Conservation (phyloP, 2,329 filamentous ascomycete species). For the Pseudocercospora eumusae region DNA sequence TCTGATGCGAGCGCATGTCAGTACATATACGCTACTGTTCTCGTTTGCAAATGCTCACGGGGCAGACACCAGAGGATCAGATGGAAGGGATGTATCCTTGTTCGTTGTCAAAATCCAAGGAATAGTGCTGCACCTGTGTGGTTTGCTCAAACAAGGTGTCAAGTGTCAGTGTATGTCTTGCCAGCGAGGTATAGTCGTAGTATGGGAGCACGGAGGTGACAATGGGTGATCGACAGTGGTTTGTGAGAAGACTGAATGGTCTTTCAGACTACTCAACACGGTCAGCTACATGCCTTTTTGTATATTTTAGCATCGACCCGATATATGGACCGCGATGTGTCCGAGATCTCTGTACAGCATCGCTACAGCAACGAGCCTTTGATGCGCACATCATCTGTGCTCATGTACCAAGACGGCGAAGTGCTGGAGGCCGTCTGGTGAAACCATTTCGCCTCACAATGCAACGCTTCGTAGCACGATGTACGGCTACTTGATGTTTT, state of each 20-base stretch:
- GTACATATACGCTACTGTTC: background rate
- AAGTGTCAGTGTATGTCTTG: background rate
- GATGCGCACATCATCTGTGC: background rate
- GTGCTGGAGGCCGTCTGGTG: background rate
- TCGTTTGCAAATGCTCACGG: background rate
- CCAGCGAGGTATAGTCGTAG: background rate
- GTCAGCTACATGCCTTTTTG: background rate
- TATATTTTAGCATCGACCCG: background rate
- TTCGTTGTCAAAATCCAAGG: background rate
- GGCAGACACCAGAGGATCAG: background rate
- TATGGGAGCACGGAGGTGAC: background rate
- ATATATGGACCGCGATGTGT: background rate
- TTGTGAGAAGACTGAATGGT: background rate
- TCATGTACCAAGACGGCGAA: constrained; percentile 1
- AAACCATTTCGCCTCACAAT: constrained; percentile 1
- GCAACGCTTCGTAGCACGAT: constrained; percentile 1
- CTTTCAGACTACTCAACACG: background rate
- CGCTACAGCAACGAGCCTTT: constrained; percentile 2
- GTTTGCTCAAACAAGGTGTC: constrained; percentile 7
- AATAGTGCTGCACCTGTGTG: background rate
- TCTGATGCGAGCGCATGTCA: background rate
- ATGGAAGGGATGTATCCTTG: background rate
- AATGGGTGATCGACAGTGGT: background rate
- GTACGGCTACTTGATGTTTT: background rate
- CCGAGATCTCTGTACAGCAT: background rate